Conservation (phyloP, 768 basidiomycete genomes). For the Scleroderma bovista region DNA sequence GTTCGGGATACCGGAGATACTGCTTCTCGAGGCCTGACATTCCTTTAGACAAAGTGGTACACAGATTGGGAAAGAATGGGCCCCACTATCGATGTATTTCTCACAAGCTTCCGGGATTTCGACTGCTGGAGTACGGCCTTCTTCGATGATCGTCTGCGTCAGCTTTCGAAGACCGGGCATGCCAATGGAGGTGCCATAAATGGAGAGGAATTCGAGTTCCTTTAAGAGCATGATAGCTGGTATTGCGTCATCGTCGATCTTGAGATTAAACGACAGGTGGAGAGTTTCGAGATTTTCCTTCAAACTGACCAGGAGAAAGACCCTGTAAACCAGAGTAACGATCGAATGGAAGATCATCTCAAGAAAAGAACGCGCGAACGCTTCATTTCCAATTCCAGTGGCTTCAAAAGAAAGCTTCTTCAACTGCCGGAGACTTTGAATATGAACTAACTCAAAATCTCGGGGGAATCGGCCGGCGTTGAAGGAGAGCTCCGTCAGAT, state of each 20-base stretch:
- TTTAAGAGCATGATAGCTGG: conserved; percentile 47
- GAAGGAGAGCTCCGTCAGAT: conserved; percentile 47
- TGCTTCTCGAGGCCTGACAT: conserved; percentile 38
- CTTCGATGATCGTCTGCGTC: conserved; percentile 31
- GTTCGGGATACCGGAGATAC: conserved; percentile 42
- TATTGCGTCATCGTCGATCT: conserved; percentile 51
- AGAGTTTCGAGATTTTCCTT: conserved; percentile 49
- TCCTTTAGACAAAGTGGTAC: background rate
- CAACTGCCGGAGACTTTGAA: conserved; percentile 51
- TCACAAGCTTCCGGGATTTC: conserved; percentile 52
- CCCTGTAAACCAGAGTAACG: conserved; percentile 29
- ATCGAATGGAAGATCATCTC: conserved; percentile 2
- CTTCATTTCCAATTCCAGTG: conserved; percentile 58
- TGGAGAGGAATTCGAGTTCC: conserved; percentile 44
- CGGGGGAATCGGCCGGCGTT: conserved; percentile 35
- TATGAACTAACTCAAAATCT: conserved; percentile 45
- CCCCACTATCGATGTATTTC: conserved; percentile 48
- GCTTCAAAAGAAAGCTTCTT: conserved; percentile 42
- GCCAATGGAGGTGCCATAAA: conserved; percentile 47
- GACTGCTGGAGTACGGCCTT: conserved; percentile 40
- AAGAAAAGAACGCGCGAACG: conserved; percentile 34
- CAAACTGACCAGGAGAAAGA: conserved; percentile 53
- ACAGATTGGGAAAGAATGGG: background rate
- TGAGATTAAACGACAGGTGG: conserved; percentile 45
- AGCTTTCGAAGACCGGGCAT: conserved; percentile 57